Conservation (phyloP, 257 asterid species). For the Solanum etuberosum region DNA sequence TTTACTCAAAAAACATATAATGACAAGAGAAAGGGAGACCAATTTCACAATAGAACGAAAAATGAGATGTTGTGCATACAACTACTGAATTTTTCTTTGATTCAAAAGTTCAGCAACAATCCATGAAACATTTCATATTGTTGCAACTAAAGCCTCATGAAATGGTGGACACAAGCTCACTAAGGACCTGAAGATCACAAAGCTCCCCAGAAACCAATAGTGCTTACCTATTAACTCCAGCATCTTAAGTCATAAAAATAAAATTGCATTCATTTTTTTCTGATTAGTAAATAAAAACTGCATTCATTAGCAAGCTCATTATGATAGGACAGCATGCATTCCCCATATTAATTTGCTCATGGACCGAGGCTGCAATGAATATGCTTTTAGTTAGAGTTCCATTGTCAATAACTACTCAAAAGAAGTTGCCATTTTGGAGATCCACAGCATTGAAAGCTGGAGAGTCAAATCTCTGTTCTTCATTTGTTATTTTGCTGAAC, state of each 20-base stretch:
- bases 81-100: neutral
- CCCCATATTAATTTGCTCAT: neutral
- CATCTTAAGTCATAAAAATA: neutral
- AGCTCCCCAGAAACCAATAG: neutral
- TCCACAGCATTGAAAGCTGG: neutral
- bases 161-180: neutral
- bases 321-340: neutral
- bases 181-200: neutral
- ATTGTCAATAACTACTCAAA: neutral
- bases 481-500: neutral
- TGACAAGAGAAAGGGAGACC: neutral
- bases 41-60: neutral
- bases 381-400: neutral
- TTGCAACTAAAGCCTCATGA: neutral
- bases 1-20: neutral
- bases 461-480: neutral
- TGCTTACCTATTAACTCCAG: neutral
- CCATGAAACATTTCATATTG: neutral
- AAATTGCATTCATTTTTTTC: neutral
- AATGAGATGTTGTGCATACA: neutral
- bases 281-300: neutral
- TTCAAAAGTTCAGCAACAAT: neutral
- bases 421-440: neutral
- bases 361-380: neutral
- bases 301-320: neutral